phyloP scores from a whole-genome alignment of 805 yeast species.

The Kuraishia borneana region DNA sequence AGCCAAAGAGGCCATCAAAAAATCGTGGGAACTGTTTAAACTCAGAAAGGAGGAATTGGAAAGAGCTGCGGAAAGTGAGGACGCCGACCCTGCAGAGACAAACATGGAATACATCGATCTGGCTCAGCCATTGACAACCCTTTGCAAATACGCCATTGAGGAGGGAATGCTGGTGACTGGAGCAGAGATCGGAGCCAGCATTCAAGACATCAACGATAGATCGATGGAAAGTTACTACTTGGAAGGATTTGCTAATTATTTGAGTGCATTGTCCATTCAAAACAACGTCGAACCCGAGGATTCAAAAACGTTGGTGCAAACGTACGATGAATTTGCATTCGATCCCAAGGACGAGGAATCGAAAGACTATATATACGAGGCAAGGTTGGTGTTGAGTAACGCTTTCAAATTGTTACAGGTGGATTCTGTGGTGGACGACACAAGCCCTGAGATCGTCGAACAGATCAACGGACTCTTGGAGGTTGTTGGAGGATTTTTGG shows the following conservation, averaged over 20 bases:
- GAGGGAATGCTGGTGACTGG: conserved; percentile 61
- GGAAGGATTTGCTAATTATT: conserved; percentile 65
- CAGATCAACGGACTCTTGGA: conserved; percentile 40
- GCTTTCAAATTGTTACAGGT: conserved; percentile 23
- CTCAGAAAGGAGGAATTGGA: conserved; percentile 37
- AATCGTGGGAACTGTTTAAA: conserved; percentile 65
- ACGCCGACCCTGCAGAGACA: conserved; percentile 27
- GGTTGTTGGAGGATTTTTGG: conserved; percentile 51
- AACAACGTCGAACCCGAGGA: conserved; percentile 8
- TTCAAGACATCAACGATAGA: conserved; percentile 76
- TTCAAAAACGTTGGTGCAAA: conserved; percentile 16
- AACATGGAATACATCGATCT: conserved; percentile 49
- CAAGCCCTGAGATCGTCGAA: conserved; percentile 46
- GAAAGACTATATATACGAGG: conserved; percentile 21
- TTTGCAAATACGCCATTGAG: conserved; percentile 71
- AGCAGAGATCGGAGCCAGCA: conserved; percentile 47
- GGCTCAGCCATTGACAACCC: conserved; percentile 61
- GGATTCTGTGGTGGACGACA: conserved; percentile 23
- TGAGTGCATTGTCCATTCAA: conserved; percentile 29
- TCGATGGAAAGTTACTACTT: conserved; percentile 74
- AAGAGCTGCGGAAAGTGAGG: conserved; percentile 19
- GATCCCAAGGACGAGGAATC: conserved; percentile 13
- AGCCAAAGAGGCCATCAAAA: conserved; percentile 54
- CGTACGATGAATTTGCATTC: conserved; percentile 28
- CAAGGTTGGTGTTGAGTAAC: conserved; percentile 27